Evolutionary conservation across 352 stramenopile species (phyloP).

Genomic region (Pythium aquatile): DNA sequence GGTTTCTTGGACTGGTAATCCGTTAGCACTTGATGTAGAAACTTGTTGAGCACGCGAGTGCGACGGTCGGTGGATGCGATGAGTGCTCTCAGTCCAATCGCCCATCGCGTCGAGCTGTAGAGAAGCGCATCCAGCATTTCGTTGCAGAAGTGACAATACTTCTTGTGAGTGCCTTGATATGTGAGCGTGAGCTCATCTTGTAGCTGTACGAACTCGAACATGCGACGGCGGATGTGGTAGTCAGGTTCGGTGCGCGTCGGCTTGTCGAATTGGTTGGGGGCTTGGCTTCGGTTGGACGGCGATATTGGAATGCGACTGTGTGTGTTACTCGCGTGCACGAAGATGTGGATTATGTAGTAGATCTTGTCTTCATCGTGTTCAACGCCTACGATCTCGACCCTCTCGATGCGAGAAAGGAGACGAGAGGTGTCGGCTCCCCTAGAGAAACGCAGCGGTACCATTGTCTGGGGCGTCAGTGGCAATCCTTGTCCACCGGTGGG

Average conservation of each 20-base stretch:
- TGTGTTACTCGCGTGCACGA: slow-evolving; percentile 3
- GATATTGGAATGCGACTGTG: slow-evolving; percentile 12
- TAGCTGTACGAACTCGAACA: slow-evolving; percentile 14
- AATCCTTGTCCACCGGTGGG: slow-evolving; percentile 1
- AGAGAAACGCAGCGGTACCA: slow-evolving; percentile 6
- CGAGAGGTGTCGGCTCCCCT: slow-evolving; percentile 9
- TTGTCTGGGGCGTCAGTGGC: not conserved
- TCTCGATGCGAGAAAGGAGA: slow-evolving; percentile 11
- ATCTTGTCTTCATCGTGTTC: not conserved
- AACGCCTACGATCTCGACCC: slow-evolving; percentile 9
- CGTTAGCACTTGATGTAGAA: not conserved
- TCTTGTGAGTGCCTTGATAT: slow-evolving; percentile 1
- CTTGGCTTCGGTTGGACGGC: not conserved
- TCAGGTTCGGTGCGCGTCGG: slow-evolving; percentile 4
- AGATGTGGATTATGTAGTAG: slow-evolving; percentile 16
- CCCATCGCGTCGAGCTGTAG: slow-evolving; percentile 7
- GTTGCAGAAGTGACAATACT: slow-evolving; percentile 17
- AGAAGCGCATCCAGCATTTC: slow-evolving; percentile 1
- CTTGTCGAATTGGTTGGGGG: slow-evolving; percentile 2
- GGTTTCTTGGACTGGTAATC: slow-evolving; percentile 3
- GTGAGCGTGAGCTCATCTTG: not conserved
- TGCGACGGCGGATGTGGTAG: not conserved
- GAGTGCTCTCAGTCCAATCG: slow-evolving; percentile 6
- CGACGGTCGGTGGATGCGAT: not conserved
- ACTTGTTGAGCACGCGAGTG: slow-evolving; percentile 2